Conservation (phyloP, 352 stramenopile genomes). For the Aphanomyces invadans region DNA sequence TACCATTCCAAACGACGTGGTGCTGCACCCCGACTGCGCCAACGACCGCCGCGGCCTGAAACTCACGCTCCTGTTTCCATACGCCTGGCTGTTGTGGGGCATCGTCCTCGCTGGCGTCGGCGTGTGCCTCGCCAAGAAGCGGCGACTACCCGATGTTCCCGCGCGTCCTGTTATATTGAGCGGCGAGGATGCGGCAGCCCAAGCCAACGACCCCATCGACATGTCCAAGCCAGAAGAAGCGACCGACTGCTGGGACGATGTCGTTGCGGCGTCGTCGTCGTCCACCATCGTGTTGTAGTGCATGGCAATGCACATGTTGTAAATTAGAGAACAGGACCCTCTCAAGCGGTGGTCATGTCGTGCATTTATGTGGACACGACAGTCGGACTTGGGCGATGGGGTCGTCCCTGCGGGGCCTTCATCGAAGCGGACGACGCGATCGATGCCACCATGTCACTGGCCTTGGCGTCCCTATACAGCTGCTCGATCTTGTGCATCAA, state of each 20-base stretch:
- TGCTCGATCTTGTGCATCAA: conserved; percentile 21
- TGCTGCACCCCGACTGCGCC: conserved; percentile 56
- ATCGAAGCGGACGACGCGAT: neutral
- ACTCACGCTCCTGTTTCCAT: conserved; percentile 60
- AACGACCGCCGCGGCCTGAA: conserved; percentile 52
- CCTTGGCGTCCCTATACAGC: conserved; percentile 9
- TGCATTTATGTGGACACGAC: no score
- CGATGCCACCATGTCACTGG: no score
- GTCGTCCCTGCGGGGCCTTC: no score
- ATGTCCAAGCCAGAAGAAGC: no score
- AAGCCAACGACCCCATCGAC: no score
- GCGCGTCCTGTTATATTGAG: neutral
- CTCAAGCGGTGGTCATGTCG: no score
- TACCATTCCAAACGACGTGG: conserved; percentile 45
- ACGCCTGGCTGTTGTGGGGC: conserved; percentile 66
- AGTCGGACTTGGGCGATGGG: no score
- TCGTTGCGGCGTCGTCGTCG: neutral
- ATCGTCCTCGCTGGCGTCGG: conserved; percentile 33
- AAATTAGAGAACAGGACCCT: conserved; percentile 4
- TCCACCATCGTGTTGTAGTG: neutral
- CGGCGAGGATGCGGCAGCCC: neutral
- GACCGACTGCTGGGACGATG: no score
- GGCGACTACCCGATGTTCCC: neutral
- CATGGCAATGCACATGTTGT: neutral
- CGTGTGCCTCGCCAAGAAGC: neutral